These are phyloP conservation scores for Verticillium longisporum DNA, from an alignment of 2,329 filamentous ascomycete genomes.

Conservation along the genomic window DNA sequence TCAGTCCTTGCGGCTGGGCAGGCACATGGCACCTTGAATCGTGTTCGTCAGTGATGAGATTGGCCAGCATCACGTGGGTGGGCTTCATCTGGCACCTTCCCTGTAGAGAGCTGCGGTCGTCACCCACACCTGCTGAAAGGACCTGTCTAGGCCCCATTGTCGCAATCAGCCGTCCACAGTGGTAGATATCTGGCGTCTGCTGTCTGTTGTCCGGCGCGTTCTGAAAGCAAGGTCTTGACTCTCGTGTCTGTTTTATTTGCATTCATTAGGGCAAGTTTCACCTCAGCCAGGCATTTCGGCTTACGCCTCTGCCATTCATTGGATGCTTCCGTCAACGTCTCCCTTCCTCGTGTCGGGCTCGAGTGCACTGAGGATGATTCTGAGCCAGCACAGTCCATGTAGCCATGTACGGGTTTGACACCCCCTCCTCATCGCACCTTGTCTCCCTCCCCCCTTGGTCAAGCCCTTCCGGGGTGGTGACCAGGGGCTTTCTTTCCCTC, in stretches of 20 bases:
- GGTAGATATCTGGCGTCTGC: neutral
- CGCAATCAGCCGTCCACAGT: neutral
- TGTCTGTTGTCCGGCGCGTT: neutral
- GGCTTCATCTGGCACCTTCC: neutral
- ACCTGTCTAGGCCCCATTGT: neutral
- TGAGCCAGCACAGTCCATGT: neutral
- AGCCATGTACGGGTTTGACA: neutral
- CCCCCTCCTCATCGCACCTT: no score
- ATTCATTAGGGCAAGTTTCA: neutral
- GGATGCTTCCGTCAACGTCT: neutral
- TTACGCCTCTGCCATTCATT: neutral
- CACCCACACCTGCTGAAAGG: neutral
- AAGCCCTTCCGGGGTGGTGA: neutral
- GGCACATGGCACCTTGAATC: neutral
- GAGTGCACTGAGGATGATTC: neutral
- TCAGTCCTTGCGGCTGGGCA: neutral
- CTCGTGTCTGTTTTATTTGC: neutral
- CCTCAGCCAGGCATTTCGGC: neutral
- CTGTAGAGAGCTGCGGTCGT: neutral
- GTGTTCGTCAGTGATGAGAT: neutral
- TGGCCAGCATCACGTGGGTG: neutral
- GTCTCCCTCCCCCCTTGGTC: no score
- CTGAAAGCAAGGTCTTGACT: neutral
- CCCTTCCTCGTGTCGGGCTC: neutral
- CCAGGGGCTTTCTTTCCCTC: neutral